Base-by-base conservation (phyloP, 2,329 filamentous ascomycete genomes). In the Chaetomiaceae sp. region DNA sequence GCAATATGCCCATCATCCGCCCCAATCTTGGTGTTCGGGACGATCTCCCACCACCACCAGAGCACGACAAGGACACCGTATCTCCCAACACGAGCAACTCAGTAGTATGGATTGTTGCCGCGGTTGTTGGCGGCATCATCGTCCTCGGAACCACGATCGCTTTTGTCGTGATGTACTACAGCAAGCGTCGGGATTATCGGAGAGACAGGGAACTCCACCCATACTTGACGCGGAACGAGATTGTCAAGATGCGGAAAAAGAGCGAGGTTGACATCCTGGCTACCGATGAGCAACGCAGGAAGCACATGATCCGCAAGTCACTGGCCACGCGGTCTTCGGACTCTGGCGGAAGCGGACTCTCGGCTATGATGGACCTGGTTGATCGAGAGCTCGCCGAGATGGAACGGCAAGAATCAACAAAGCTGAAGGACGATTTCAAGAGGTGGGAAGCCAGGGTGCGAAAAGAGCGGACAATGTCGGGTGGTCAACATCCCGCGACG, bases 241-340 rank as follows among this genome's bases (percentile, higher is more conserved):
- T 59, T 21, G 16, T 49, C 34, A 51, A 36, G 53, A 59, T 56
- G 40, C 59, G 63, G 41, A 67, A 64, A 56, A 60, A 67, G 58
- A 66, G 60, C 50, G 48, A 56, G 11, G 21, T 57, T 20, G 59
- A 66, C 27, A 51, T 59, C 51, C 61, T 14, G 61, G 66, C 21
- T 63, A 70, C 27, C n/a, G 66, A 70, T 36, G 73, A 76, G 54
- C 51, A 63, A 23, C 67, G 73, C 54, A 65, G 73, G 11, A 59
- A 62, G 27, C 65, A 62, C 41, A 73, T 75, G 59, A 75, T 76
- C 53, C 68, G 69, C 47, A 76, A 76, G 60, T 74, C 73, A 2
- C 62, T 76, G 1, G 63, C 64, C 27, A 62, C 54, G 23, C 62
- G 66, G 42, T 66, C 64, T 6, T 55, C 51, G n/a, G 49, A 51